Percentiles rank a stretch among this genome's conserved stretches.
Evolutionary conservation across 495 filamentous ascomycete species (phyloP).

Genomic region (Acidomyces sp.): DNA sequence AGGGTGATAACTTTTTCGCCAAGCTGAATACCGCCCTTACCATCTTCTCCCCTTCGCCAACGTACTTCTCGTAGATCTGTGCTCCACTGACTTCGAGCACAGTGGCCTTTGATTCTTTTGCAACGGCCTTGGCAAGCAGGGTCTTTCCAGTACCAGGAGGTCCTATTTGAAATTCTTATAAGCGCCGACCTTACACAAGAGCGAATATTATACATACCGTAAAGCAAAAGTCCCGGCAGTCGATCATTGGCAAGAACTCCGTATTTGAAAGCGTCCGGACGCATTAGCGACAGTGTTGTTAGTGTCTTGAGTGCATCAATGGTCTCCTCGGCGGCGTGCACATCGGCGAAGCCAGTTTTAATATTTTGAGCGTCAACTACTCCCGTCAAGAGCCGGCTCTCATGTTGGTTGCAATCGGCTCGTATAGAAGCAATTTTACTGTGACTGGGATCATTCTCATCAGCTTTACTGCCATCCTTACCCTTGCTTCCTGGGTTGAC

Average conservation of each 20-base stretch:
- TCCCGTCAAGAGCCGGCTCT: constrained; percentile 70
- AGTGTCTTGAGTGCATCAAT: constrained; percentile 81
- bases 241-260: constrained; percentile 85
- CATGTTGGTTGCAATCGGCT: constrained; percentile 49
- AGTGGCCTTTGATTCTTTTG: constrained; percentile 83
- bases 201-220: too few relatives aligned
- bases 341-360: constrained; percentile 70
- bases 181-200: too few relatives aligned
- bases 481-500: constrained; percentile 8
- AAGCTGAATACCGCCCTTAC: constrained; percentile 83
- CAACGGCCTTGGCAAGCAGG: constrained; percentile 85
- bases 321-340: constrained; percentile 68
- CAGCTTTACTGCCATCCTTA: constrained; percentile 26
- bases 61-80: constrained; percentile 88
- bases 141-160: constrained; percentile 96
- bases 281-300: constrained; percentile 72
- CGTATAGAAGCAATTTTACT: constrained; percentile 12
- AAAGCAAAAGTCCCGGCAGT: constrained; percentile 79
- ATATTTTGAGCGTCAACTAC: constrained; percentile 70
- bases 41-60: constrained; percentile 95
- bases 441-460: constrained; percentile 7
- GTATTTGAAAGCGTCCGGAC: constrained; percentile 91
- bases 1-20: constrained; percentile 82
- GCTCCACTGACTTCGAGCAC: constrained; percentile 61
- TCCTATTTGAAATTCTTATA: too few relatives aligned